Evolutionary conservation across 2,329 filamentous ascomycete genomes (phyloP), one percentile per base, ranked within the genome.

Genomic region (Sarocladiaceae sp.): DNA sequence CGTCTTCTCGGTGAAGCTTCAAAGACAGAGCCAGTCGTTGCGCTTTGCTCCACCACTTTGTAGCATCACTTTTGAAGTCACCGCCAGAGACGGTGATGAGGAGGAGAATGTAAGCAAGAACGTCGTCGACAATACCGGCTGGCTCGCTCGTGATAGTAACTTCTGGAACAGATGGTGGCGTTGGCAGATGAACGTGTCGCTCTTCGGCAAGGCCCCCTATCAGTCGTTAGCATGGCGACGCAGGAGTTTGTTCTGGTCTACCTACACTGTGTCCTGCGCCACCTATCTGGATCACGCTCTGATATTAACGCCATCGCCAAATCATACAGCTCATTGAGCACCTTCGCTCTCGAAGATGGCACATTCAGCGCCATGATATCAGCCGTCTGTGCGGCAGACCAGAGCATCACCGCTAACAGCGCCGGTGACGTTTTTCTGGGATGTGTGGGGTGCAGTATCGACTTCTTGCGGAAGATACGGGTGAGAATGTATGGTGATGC

Each of bases 401-500:
- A 79, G 0, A 79, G 63, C 53, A 78, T 76, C 1, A 72, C 72
- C 0, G 70, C 67, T 5, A 78, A 60, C 4, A 78, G 61, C 1
- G 75, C 73, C 1, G 74, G 70, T 0, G 73, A 71, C 1, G 68
- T 70, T 10, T 59, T 62, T 22, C 75, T 66, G 2, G 73, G 72
- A 17, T 66, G 66, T 0, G 64, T 63, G 2, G 68, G 62, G 37
- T 72, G 66, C 0, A 74, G 61, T 4, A 78, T 63, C 0, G 73
- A 75, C 51, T 66, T 66, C 54, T 69, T 73, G 17, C 74, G 67
- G 40, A 77, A 70, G 50, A 78, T 67, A 20, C 71, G 65, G 1
- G 72, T 73, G 18, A 77, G 63, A 15, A 77, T 70, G 53, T 77
- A 77, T 0, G 75, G 74, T 3, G 74, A 77, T 0, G 71, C 68